These are phyloP conservation scores for Helianthus annuus DNA, from an alignment of 129 eudicot species.

Conservation along the genomic window DNA sequence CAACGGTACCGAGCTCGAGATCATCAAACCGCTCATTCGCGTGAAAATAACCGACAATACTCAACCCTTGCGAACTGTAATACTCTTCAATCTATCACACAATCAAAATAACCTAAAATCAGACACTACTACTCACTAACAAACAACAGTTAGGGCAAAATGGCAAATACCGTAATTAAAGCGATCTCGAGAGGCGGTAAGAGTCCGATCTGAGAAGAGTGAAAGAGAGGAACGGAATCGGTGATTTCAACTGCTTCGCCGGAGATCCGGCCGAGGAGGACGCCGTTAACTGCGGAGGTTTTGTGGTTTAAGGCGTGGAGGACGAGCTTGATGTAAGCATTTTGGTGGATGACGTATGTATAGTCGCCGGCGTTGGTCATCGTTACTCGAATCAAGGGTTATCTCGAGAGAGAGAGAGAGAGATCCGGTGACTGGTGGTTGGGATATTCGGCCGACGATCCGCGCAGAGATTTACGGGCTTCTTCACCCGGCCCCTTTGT, in stretches of 20 bases:
- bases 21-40: slow-evolving; percentile 96
- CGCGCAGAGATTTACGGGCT: background rate
- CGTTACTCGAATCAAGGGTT: slow-evolving; percentile 3
- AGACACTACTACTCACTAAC: background rate
- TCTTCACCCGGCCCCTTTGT: slow-evolving; percentile 21
- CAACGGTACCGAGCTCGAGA: slow-evolving; percentile 65
- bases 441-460: slow-evolving; percentile 26
- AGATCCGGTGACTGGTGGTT: slow-evolving; percentile 21
- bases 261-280: slow-evolving; percentile 75
- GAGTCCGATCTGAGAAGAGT: slow-evolving; percentile 81
- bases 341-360: slow-evolving; percentile 77
- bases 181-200: slow-evolving; percentile 93
- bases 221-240: slow-evolving; percentile 91
- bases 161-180: slow-evolving; percentile 56
- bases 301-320: slow-evolving; percentile 83
- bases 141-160: background rate
- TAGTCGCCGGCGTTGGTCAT: slow-evolving; percentile 40
- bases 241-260: slow-evolving; percentile 57
- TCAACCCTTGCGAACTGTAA: slow-evolving; percentile 71
- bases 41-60: slow-evolving; percentile 95
- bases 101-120: slow-evolving; percentile 17
- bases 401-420: background rate
- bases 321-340: slow-evolving; percentile 81
- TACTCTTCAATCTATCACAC: slow-evolving; percentile 79
- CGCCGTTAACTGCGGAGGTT: slow-evolving; percentile 83